Percentiles rank a stretch among this genome's conserved stretches.
phyloP scores from a whole-genome alignment of 176 grass and related monocot genomes.

The sorghum (Sorghum bicolor) region DNA sequence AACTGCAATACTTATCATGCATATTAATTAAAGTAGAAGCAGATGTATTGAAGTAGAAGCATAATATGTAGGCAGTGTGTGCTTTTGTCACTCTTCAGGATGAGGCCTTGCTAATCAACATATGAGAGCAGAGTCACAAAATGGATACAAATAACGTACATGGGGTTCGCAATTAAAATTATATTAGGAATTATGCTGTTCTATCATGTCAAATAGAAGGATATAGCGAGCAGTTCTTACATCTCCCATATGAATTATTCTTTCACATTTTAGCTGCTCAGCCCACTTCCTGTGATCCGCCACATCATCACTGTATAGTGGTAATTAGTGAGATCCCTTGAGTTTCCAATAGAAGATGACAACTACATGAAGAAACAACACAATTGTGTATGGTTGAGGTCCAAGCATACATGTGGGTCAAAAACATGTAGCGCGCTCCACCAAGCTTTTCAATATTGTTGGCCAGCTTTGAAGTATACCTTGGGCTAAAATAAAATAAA shows the following conservation, averaged over 20 bases:
- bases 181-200: background rate
- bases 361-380: constrained; percentile 16
- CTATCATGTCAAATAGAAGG: background rate
- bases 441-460: constrained; percentile 62
- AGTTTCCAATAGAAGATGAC: constrained; percentile 3
- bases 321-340: background rate
- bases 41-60: background rate
- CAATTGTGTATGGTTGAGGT: background rate
- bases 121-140: background rate
- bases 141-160: background rate
- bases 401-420: constrained; percentile 75
- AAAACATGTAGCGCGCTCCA: constrained; percentile 75
- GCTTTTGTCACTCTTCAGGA: background rate
- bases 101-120: background rate
- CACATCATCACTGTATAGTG: constrained; percentile 68
- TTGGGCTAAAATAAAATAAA: constrained; percentile 48
- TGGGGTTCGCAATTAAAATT: background rate
- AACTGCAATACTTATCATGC: background rate
- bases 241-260: constrained; percentile 75
- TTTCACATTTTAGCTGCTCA: constrained; percentile 55
- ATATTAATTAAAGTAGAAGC: background rate
- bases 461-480: constrained; percentile 54
- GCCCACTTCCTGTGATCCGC: constrained; percentile 86
- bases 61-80: background rate
- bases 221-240: constrained; percentile 41